phyloP scores from a whole-genome alignment of 179 eudicot genomes.

The Silene coronaria region DNA sequence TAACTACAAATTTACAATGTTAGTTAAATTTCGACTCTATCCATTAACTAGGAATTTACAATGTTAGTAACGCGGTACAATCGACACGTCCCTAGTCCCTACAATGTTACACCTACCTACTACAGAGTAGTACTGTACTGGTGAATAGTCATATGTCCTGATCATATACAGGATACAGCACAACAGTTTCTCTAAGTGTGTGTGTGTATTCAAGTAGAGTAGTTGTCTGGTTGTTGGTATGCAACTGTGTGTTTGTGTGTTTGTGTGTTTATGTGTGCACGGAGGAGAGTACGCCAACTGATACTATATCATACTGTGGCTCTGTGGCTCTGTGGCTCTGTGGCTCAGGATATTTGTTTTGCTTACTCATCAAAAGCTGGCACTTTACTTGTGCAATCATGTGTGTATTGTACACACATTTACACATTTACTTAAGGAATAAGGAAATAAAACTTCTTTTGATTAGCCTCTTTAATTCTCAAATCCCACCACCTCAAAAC shows the following conservation, averaged over 20 bases:
- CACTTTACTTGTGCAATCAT: neutral
- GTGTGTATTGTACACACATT: too few relatives aligned
- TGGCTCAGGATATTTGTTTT: neutral
- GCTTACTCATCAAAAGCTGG: neutral
- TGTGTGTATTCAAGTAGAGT: neutral
- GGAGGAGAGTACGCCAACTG: neutral
- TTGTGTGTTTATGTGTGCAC: neutral
- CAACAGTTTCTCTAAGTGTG: neutral
- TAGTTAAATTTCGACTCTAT: too few relatives aligned
- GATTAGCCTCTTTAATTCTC: too few relatives aligned
- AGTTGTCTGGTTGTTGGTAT: neutral
- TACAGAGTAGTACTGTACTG: too few relatives aligned
- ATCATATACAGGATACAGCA: neutral
- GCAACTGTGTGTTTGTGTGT: neutral
- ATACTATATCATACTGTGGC: neutral
- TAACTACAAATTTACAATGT: too few relatives aligned
- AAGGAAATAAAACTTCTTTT: too few relatives aligned
- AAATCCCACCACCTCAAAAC: too few relatives aligned
- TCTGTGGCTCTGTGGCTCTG: too few relatives aligned
- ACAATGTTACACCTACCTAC: neutral
- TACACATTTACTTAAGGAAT: too few relatives aligned
- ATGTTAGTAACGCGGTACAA: too few relatives aligned
- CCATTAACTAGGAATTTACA: too few relatives aligned
- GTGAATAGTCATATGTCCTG: neutral
- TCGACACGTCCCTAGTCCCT: too few relatives aligned